Base-by-base conservation (phyloP, 805 yeast species). In the Cyberlindnera sargentensis region DNA sequence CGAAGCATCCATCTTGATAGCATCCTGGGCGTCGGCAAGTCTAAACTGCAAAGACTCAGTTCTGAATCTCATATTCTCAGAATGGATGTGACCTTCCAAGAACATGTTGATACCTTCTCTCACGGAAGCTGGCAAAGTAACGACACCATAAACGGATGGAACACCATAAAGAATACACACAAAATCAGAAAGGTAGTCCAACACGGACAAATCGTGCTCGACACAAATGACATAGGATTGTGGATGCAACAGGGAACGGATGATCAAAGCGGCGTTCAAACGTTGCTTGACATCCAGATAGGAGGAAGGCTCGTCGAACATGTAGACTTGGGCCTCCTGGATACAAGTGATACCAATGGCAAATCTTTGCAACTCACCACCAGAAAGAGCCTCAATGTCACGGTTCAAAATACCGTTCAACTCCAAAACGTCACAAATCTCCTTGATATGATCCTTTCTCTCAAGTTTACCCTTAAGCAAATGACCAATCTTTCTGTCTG, bases 221-320 rank as follows among this genome's bases (percentile, higher is more conserved):
- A 93, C 99, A 65, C 91, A 90, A 60, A 93, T 93, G 52, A 93
- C 93, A 61, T 91, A 93, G 28, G 76, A 73, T 38, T 89, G 78
- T 38, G 91, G 78, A 45, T 68, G 73, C 58, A 93, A 73, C 52
- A 93, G 71, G 20, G 93, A 81, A 69, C 99, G 83, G 57, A 93
- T 93, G 61, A 88, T 84, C 65, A 80, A 81, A 46, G 99, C 99
- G 45, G 99, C 99, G 58, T 93, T 85, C 67, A 93, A 78, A 80
- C 99, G 91, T 71, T 93, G 99, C 70, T 93, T 93, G 53, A 93
- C 98, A 76, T 93, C 99, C 66, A 93, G 72, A 70, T 93, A 93
- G 8, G 99, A 93, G 20, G 98, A 90, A 38, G 99, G 99, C 73
- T 93, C 99, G 70, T 93, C 99, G 67, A 93, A 93, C 99, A 93